Evolutionary conservation across 108 stramenopile genomes (phyloP).

Genomic region (Pseudonitzschia multiseries): DNA sequence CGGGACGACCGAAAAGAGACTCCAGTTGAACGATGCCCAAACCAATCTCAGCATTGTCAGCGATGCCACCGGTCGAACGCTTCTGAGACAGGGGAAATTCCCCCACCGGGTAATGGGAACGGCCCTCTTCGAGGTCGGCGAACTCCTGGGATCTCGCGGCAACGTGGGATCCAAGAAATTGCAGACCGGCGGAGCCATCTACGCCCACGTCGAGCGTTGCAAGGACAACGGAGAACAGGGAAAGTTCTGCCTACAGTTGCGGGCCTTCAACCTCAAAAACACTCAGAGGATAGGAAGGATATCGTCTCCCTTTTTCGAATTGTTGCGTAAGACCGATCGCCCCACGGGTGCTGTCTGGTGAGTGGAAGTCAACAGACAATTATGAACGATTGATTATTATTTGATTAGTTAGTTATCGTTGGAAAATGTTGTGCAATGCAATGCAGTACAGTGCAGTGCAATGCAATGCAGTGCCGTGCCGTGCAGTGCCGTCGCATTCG

Average conservation of each 20-base stretch:
- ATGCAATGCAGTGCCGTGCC: not conserved
- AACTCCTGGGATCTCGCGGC: slow-evolving; percentile 64
- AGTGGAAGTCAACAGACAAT: too few relatives aligned
- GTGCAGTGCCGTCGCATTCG: not conserved
- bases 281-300: slow-evolving; percentile 55
- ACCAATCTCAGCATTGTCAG: slow-evolving; percentile 37
- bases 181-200: slow-evolving; percentile 70
- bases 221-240: slow-evolving; percentile 33
- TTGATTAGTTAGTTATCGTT: not conserved
- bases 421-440: slow-evolving; percentile 14
- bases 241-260: slow-evolving; percentile 44
- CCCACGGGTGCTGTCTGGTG: slow-evolving; percentile 65
- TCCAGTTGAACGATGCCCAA: slow-evolving; percentile 43
- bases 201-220: slow-evolving; percentile 63
- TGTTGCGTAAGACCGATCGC: slow-evolving; percentile 70
- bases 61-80: slow-evolving; percentile 26
- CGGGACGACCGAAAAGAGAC: slow-evolving; percentile 39
- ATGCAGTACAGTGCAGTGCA: slow-evolving; percentile 5
- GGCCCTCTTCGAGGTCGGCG: slow-evolving; percentile 78
- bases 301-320: slow-evolving; percentile 76
- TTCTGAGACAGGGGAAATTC: slow-evolving; percentile 40
- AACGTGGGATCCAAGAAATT: slow-evolving; percentile 65
- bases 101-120: slow-evolving; percentile 70
- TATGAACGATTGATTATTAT: too few relatives aligned
- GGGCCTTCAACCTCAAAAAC: slow-evolving; percentile 68